A percentile compares a stretch with the other conserved stretches of the same genome.
Evolutionary conservation across 768 basidiomycete species (phyloP).

Genomic region (Phylloporus sp.): DNA sequence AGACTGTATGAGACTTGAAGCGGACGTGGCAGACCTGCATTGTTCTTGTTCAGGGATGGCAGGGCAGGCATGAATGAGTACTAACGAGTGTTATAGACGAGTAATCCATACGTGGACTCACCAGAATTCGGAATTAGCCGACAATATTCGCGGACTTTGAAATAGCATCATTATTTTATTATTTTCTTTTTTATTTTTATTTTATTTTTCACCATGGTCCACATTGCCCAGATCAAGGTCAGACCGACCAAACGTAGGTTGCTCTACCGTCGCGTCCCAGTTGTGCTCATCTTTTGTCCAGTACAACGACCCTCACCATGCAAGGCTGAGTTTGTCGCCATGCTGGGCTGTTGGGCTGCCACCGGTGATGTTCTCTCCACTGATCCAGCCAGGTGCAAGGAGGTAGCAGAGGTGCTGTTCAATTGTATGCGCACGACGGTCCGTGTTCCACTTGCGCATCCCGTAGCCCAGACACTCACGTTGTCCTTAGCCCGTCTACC

Average conservation of each 20-base stretch:
- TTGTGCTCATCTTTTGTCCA: neutral
- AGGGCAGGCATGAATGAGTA: slow-evolving; percentile 6
- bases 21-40: slow-evolving; percentile 56
- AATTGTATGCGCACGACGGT: slow-evolving; percentile 87
- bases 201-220: slow-evolving; percentile 37
- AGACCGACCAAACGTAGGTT: slow-evolving; percentile 66
- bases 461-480: neutral
- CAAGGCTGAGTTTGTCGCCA: slow-evolving; percentile 56
- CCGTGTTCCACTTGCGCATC: slow-evolving; percentile 25
- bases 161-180: neutral
- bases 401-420: slow-evolving; percentile 58
- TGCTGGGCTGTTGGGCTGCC: slow-evolving; percentile 89
- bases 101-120: neutral
- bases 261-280: neutral
- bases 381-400: slow-evolving; percentile 46
- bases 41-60: slow-evolving; percentile 78
- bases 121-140: slow-evolving; percentile 15
- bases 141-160: neutral
- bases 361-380: slow-evolving; percentile 56
- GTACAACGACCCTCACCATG: slow-evolving; percentile 16
- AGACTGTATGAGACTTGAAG: neutral
- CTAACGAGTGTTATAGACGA: neutral
- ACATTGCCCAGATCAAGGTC: slow-evolving; percentile 79
- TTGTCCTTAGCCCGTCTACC: slow-evolving; percentile 54
- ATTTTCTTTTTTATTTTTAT: neutral